These are phyloP conservation scores for Solanum aculeatissimum DNA, from an alignment of 305 asterid genomes.

Conservation along the genomic window DNA sequence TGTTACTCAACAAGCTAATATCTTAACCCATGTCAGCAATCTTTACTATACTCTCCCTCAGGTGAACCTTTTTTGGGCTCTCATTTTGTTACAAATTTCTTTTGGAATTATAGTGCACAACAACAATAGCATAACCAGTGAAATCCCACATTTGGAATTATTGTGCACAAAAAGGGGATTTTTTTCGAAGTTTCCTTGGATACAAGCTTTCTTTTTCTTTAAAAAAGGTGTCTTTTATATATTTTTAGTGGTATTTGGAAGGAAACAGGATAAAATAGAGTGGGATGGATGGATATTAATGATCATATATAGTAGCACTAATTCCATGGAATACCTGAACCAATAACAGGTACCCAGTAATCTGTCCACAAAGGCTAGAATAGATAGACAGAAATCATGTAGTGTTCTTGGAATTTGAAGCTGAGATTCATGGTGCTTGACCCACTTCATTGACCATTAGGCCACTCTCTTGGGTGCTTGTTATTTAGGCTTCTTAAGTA, in stretches of 20 bases:
- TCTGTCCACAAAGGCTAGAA: background rate
- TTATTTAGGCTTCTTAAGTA: background rate
- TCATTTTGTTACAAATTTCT: background rate
- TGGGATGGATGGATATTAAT: background rate
- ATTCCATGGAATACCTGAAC: background rate
- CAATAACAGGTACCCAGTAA: too few species aligned
- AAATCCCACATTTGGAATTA: background rate
- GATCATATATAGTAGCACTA: background rate
- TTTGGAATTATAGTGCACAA: background rate
- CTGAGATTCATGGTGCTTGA: background rate
- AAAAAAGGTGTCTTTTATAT: background rate
- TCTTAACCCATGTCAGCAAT: slow-evolving; percentile 79
- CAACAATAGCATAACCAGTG: too few species aligned
- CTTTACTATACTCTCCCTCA: slow-evolving; percentile 60
- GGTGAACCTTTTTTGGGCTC: slow-evolving; percentile 21
- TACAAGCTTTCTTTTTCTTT: background rate
- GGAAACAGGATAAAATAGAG: background rate
- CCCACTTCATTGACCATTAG: background rate
- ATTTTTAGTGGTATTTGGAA: background rate
- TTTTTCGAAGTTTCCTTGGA: background rate
- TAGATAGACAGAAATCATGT: background rate
- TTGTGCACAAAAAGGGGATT: background rate
- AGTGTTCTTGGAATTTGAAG: background rate
- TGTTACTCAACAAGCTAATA: slow-evolving; percentile 49
- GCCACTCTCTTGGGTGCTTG: background rate